These are phyloP conservation scores for Rhizophlyctis rosea DNA, from an alignment of 192 early-diverging fungal species.

Conservation along the genomic window DNA sequence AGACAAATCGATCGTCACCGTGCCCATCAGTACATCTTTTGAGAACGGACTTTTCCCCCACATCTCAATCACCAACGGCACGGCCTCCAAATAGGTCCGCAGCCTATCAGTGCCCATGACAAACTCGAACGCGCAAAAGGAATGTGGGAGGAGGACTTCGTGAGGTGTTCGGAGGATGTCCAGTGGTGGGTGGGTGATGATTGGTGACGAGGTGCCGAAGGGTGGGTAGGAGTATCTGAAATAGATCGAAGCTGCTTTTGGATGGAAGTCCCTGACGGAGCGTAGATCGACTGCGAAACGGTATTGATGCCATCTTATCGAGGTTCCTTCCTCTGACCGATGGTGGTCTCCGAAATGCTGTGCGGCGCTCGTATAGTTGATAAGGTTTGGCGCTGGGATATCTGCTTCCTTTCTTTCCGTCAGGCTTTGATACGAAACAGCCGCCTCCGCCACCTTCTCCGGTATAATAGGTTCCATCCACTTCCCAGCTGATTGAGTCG, in stretches of 20 bases:
- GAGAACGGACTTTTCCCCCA: conserved; percentile 33
- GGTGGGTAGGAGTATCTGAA: conserved; percentile 46
- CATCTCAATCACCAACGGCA: conserved; percentile 47
- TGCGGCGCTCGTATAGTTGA: too few species aligned
- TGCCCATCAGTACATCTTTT: conserved; percentile 36
- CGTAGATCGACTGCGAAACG: conserved; percentile 54
- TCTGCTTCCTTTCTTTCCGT: too few species aligned
- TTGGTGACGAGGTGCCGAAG: conserved; percentile 45
- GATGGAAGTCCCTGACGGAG: conserved; percentile 28
- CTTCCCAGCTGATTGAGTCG: too few species aligned
- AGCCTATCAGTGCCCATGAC: conserved; percentile 43
- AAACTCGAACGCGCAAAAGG: conserved; percentile 55
- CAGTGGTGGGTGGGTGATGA: conserved; percentile 41
- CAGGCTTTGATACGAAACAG: too few species aligned
- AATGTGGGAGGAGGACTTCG: conserved; percentile 38
- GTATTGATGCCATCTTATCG: conserved; percentile 55
- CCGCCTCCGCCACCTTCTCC: too few species aligned
- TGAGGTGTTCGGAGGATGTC: conserved; percentile 6
- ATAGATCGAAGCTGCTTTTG: conserved; percentile 23
- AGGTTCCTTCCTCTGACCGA: background rate
- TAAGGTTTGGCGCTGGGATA: too few species aligned
- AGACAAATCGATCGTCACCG: conserved; percentile 31
- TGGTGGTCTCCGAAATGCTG: too few species aligned
- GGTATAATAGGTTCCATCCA: too few species aligned
- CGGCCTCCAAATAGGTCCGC: conserved; percentile 42